Conservation (phyloP, 805 yeast species). For the Scheffersomyces amazonensis region DNA sequence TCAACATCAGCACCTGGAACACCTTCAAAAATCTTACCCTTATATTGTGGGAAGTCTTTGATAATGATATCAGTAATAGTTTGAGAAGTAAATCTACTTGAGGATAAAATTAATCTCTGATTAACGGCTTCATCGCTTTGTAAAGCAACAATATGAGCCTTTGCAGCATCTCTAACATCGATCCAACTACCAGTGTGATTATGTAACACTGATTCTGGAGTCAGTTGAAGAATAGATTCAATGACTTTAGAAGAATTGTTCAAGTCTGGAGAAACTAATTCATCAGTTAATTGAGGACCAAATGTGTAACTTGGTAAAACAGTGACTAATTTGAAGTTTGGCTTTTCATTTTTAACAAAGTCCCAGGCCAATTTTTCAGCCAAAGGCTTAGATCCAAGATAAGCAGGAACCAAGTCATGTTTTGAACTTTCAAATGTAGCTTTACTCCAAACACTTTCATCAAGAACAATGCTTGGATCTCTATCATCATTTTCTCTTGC, state of each 20-base stretch:
- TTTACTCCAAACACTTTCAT: constrained; percentile 38
- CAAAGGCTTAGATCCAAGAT: constrained; percentile 40
- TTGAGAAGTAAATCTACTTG: constrained; percentile 18
- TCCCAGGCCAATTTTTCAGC: constrained; percentile 34
- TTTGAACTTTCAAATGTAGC: constrained; percentile 34
- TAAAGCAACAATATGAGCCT: constrained; percentile 17
- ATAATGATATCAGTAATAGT: constrained; percentile 20
- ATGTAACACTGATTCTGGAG: constrained; percentile 10
- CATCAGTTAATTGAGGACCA: constrained; percentile 42
- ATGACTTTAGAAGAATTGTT: constrained; percentile 20
- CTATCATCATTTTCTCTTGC: constrained; percentile 32
- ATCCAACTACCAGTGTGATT: constrained; percentile 13
- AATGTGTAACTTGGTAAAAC: constrained; percentile 38
- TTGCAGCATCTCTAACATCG: constrained; percentile 26
- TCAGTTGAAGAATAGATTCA: constrained; percentile 21
- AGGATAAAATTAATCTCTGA: constrained; percentile 23
- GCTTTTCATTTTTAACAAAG: constrained; percentile 19
- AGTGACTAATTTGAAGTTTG: constrained; percentile 29
- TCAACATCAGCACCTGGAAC: constrained; percentile 13
- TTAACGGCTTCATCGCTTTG: constrained; percentile 19
- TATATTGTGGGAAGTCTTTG: constrained; percentile 17
- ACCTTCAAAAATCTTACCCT: constrained; percentile 8
- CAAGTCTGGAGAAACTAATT: constrained; percentile 33
- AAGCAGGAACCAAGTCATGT: constrained; percentile 34
- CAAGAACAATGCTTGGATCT: constrained; percentile 23